Evolutionary conservation across 139 green algal genomes (phyloP).

Genomic region (Edaphochlamys debaryana): DNA sequence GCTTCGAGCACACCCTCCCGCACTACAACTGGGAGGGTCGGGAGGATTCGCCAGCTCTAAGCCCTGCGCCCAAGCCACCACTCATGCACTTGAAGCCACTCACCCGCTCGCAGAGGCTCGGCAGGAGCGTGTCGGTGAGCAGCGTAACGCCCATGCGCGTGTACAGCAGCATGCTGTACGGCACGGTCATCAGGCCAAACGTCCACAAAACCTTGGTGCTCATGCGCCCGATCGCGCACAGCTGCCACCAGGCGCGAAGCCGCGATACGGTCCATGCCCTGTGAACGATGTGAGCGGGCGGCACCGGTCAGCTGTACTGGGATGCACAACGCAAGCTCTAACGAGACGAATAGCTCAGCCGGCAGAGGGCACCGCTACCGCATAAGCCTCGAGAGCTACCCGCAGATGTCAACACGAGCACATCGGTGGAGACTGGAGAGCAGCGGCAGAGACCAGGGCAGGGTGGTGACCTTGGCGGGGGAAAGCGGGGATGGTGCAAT

Average conservation of each 20-base stretch:
- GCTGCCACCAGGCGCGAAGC: neutral
- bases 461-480: neutral
- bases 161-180: neutral
- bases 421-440: neutral
- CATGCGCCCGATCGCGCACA: neutral
- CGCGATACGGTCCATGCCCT: neutral
- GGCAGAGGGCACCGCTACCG: too few relatives aligned
- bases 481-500: neutral
- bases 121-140: conserved; percentile 7
- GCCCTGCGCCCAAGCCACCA: neutral
- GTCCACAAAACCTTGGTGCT: neutral
- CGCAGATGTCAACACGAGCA: neutral
- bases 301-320: too few relatives aligned
- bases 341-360: too few relatives aligned
- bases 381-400: neutral
- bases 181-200: neutral
- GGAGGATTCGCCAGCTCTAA: neutral
- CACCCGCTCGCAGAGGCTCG: conserved; percentile 22
- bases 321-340: too few relatives aligned
- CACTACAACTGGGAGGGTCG: neutral
- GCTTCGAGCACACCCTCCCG: neutral
- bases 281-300: too few relatives aligned
- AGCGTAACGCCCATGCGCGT: conserved; percentile 1
- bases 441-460: neutral
- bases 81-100: neutral